These are phyloP conservation scores for Pyrenochaeta sp. DNA, from an alignment of 2,329 filamentous ascomycete species.

Conservation along the genomic window DNA sequence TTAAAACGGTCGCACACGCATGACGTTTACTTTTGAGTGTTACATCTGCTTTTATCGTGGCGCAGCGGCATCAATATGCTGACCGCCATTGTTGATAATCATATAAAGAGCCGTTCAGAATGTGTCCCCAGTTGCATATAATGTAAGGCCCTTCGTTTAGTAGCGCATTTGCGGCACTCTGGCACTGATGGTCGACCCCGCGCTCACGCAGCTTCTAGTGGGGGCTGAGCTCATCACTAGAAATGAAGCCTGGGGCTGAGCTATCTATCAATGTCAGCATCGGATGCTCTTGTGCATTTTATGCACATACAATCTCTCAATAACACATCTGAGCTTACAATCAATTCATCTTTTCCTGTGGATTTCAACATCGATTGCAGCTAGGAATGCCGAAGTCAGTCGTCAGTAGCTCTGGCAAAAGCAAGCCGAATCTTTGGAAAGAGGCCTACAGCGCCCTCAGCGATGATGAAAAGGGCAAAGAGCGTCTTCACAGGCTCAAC, in stretches of 20 bases:
- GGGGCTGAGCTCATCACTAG: constrained; percentile 9
- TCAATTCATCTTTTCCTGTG: neutral
- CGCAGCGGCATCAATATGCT: neutral
- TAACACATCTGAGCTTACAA: neutral
- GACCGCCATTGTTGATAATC: neutral
- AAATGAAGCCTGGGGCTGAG: constrained; percentile 4
- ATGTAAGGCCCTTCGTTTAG: no score
- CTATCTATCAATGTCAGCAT: neutral
- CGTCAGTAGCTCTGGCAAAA: constrained; percentile 1
- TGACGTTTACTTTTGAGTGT: neutral
- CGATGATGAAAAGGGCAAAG: constrained; percentile 18
- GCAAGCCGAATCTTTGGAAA: constrained; percentile 22
- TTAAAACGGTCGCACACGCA: neutral
- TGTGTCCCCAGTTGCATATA: neutral
- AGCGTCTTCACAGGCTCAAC: constrained; percentile 22
- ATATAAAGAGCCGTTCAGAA: neutral
- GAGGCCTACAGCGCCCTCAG: constrained; percentile 23
- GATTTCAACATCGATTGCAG: no score
- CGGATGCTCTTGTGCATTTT: no score
- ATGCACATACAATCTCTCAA: neutral
- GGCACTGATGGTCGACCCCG: neutral
- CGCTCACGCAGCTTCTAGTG: neutral
- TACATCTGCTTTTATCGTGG: neutral
- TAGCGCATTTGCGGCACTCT: neutral
- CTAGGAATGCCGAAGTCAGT: constrained; percentile 10